These are phyloP conservation scores for Fusarium nelsonii DNA, from an alignment of 2,329 filamentous ascomycete species.

Conservation along the genomic window DNA sequence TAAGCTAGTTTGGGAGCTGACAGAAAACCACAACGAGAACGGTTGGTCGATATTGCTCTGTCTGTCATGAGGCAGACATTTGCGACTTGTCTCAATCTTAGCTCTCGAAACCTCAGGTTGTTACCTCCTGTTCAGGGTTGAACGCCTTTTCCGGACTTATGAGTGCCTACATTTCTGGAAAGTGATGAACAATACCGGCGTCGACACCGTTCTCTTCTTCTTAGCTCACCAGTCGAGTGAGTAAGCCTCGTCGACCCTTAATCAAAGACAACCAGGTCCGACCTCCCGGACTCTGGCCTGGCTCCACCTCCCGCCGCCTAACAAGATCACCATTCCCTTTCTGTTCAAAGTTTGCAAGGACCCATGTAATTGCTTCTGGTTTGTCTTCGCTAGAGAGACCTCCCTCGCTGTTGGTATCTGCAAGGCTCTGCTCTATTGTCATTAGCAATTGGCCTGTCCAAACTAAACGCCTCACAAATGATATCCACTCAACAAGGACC, in stretches of 20 bases:
- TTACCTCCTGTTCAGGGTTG: slow-evolving; percentile 15
- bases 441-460: slow-evolving; percentile 39
- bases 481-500: slow-evolving; percentile 42
- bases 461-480: slow-evolving; percentile 43
- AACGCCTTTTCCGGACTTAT: slow-evolving; percentile 15
- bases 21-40: not conserved
- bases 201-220: slow-evolving; percentile 34
- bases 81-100: not conserved
- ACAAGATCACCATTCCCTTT: slow-evolving; percentile 37
- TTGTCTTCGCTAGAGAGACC: slow-evolving; percentile 25
- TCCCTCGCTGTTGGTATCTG: slow-evolving; percentile 42
- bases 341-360: slow-evolving; percentile 29
- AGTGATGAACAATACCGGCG: slow-evolving; percentile 8
- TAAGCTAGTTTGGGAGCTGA: slow-evolving; percentile 20
- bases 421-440: slow-evolving; percentile 40
- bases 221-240: slow-evolving; percentile 35
- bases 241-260: slow-evolving; percentile 50
- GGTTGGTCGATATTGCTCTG: slow-evolving; percentile 22
- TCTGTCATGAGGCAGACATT: slow-evolving; percentile 7
- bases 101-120: slow-evolving; percentile 1
- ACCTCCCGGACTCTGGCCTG: slow-evolving; percentile 43
- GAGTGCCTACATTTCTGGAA: not conserved
- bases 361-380: slow-evolving; percentile 34
- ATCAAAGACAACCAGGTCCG: slow-evolving; percentile 48
- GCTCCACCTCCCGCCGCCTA: slow-evolving; percentile 46